phyloP scores from a whole-genome alignment of 2,329 filamentous ascomycete species.

The Sphaerulina vaccinii region DNA sequence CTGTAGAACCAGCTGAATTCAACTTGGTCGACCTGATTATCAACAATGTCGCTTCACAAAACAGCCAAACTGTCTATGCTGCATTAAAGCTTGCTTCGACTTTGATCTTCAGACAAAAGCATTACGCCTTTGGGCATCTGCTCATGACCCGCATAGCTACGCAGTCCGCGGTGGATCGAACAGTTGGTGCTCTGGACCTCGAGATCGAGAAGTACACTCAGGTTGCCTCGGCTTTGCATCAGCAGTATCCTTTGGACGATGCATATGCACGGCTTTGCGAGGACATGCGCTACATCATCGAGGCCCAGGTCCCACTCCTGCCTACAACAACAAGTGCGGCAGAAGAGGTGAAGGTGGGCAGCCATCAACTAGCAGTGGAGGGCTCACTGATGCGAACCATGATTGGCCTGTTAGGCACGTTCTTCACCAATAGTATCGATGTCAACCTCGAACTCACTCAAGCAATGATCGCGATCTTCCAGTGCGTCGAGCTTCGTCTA shows the following conservation, averaged over 20 bases:
- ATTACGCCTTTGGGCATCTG: conserved; percentile 76
- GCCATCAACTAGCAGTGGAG: conserved; percentile 46
- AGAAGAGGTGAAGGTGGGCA: conserved; percentile 4
- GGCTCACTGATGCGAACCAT: conserved; percentile 56
- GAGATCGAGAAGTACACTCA: conserved; percentile 71
- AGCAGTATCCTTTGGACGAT: conserved; percentile 68
- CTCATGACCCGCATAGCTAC: conserved; percentile 64
- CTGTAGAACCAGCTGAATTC: conserved; percentile 81
- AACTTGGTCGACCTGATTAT: conserved; percentile 89
- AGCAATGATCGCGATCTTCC: conserved; percentile 74
- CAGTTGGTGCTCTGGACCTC: conserved; percentile 70
- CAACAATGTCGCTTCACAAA: conserved; percentile 78
- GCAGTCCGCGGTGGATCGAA: conserved; percentile 58
- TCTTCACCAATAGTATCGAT: conserved; percentile 87
- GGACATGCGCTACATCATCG: conserved; percentile 54
- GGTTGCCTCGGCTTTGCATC: conserved; percentile 67
- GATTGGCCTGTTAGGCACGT: conserved; percentile 65
- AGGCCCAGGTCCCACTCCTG: conserved; percentile 30
- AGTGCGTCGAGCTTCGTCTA: conserved; percentile 79
- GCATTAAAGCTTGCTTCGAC: conserved; percentile 84
- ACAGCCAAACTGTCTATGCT: conserved; percentile 84
- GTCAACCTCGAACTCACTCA: conserved; percentile 88
- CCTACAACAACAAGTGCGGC: conserved; percentile 1
- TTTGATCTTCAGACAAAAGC: conserved; percentile 82
- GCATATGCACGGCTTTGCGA: conserved; percentile 70